Conservation (phyloP, 768 basidiomycete species). For the Boletales sp. region DNA sequence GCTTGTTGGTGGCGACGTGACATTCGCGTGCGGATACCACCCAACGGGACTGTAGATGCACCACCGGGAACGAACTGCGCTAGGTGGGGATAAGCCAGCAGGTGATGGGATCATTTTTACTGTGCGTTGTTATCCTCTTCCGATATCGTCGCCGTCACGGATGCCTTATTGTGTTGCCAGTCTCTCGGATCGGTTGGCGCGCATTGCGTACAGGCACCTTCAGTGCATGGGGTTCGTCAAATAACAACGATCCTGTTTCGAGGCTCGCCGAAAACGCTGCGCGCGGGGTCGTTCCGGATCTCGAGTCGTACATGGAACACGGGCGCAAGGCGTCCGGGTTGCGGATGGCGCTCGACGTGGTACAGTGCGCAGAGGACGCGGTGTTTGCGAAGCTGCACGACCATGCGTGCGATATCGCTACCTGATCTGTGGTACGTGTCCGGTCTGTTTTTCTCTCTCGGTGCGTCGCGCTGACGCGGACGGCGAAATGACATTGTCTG, state of each 20-base stretch:
- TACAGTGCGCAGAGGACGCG: slow-evolving; percentile 44
- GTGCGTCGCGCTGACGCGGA: neutral
- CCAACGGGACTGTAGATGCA: no score
- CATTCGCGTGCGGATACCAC: no score
- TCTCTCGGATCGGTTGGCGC: slow-evolving; percentile 37
- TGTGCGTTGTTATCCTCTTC: slow-evolving; percentile 17
- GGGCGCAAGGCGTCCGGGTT: slow-evolving; percentile 49
- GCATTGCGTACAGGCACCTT: slow-evolving; percentile 32
- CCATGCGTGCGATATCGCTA: slow-evolving; percentile 47
- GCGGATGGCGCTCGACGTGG: slow-evolving; percentile 47
- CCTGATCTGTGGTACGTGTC: slow-evolving; percentile 48
- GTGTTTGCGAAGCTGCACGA: slow-evolving; percentile 34
- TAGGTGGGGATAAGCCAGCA: slow-evolving; percentile 10
- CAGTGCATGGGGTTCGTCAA: slow-evolving; percentile 43
- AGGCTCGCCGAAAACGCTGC: slow-evolving; percentile 23
- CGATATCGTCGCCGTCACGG: neutral
- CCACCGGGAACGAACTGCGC: slow-evolving; percentile 27
- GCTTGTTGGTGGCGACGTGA: slow-evolving; percentile 54
- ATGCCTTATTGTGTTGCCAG: slow-evolving; percentile 20
- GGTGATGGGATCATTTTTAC: slow-evolving; percentile 6
- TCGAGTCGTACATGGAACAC: slow-evolving; percentile 45
- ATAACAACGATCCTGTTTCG: slow-evolving; percentile 32
- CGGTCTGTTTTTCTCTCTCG: neutral
- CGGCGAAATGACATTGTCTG: slow-evolving; percentile 52
- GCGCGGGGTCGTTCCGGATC: slow-evolving; percentile 28